Evolutionary conservation across 148 eudicot genomes (phyloP).

Genomic region (Vaccinium darrowii): DNA sequence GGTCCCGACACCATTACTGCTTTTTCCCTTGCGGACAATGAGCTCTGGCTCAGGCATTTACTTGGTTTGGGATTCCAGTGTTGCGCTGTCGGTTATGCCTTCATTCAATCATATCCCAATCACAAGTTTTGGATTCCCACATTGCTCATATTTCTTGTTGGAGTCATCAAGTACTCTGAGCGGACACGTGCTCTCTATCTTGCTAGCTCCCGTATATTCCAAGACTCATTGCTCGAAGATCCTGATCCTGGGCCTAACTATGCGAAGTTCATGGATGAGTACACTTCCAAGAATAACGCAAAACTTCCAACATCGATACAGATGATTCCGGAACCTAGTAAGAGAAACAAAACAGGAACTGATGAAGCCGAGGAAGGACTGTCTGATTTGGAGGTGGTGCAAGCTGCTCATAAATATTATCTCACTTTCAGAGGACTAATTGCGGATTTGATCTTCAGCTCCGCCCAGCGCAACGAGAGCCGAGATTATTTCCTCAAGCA

Average conservation of each 20-base stretch:
- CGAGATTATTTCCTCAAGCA: slow-evolving; percentile 34
- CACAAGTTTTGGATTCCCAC: slow-evolving; percentile 25
- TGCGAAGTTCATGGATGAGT: slow-evolving; percentile 43
- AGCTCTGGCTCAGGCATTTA: too few relatives aligned
- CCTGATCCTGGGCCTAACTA: slow-evolving; percentile 47
- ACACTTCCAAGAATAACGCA: slow-evolving; percentile 25
- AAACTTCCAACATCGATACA: slow-evolving; percentile 25
- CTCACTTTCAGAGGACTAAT: slow-evolving; percentile 45
- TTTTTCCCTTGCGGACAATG: too few relatives aligned
- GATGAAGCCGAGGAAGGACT: background rate
- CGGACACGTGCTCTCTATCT: slow-evolving; percentile 27
- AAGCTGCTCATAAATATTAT: slow-evolving; percentile 33
- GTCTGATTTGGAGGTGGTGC: slow-evolving; percentile 27
- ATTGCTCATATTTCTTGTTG: slow-evolving; percentile 25
- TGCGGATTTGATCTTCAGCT: slow-evolving; percentile 24
- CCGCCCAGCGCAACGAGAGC: slow-evolving; percentile 36
- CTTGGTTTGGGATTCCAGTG: too few relatives aligned
- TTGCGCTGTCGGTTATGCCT: too few relatives aligned
- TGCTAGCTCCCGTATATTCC: slow-evolving; percentile 26
- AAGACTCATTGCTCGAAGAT: slow-evolving; percentile 32
- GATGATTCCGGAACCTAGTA: slow-evolving; percentile 4
- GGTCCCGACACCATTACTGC: too few relatives aligned
- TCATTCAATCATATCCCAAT: background rate
- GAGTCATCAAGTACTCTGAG: slow-evolving; percentile 35
- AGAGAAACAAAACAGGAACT: slow-evolving; percentile 17